Conservation (phyloP, 768 basidiomycete genomes). For the Termitomyces bulborhizus region DNA sequence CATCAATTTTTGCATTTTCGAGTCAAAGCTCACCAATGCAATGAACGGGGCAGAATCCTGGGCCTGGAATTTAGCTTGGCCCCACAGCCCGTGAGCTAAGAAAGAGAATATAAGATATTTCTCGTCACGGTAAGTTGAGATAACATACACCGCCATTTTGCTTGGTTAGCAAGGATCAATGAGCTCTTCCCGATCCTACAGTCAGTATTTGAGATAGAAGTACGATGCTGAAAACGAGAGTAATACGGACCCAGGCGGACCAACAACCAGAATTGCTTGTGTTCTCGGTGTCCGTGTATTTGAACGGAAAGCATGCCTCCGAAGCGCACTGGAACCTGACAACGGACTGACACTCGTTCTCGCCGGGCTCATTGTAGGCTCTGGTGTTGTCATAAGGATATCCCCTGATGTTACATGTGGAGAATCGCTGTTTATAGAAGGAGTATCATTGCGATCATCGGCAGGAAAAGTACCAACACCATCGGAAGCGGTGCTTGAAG, state of each 20-base stretch:
- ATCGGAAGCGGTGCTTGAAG: conserved; percentile 29
- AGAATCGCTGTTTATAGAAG: conserved; percentile 39
- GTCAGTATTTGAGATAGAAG: conserved; percentile 1
- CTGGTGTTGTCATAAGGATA: neutral
- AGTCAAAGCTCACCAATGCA: conserved; percentile 30
- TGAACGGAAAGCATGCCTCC: conserved; percentile 37
- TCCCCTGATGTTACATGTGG: conserved; percentile 9
- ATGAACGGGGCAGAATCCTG: conserved; percentile 65
- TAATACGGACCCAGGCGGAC: conserved; percentile 49
- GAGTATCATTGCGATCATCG: conserved; percentile 37
- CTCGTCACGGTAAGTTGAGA: neutral
- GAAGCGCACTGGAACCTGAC: conserved; percentile 33
- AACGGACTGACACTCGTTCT: conserved; percentile 26
- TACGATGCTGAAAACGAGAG: conserved; percentile 1
- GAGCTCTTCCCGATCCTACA: conserved; percentile 69
- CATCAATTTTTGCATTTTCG: neutral
- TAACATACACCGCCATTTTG: conserved; percentile 58
- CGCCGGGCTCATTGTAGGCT: conserved; percentile 19
- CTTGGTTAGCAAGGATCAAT: conserved; percentile 61
- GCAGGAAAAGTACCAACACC: conserved; percentile 19
- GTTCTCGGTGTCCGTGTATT: conserved; percentile 41
- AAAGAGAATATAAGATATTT: neutral
- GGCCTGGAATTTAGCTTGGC: conserved; percentile 67
- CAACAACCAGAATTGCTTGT: conserved; percentile 56
- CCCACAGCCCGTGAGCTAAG: conserved; percentile 66